Base-by-base conservation (phyloP, 2,329 filamentous ascomycete species). In the Aureobasidium sp. region DNA sequence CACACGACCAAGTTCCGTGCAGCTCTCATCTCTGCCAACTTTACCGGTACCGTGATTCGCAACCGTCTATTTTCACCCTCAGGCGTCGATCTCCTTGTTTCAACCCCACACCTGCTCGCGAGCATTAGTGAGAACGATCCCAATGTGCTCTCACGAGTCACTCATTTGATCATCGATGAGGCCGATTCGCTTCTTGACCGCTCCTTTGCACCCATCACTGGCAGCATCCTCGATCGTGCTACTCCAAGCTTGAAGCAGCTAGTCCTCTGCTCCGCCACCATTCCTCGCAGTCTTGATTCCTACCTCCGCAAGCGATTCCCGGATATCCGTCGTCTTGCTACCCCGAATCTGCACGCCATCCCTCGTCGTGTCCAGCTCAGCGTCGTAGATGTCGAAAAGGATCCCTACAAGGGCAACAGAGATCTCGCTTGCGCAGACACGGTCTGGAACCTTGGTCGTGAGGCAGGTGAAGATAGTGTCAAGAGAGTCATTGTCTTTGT, bases 151-250 rank as follows among this genome's bases (percentile, higher is more conserved):
- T 92, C 90, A n/a, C 88, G 91, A 14, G 92, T 97, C 63, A 87
- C 85, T 1, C 90, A 97, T 72, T 82, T 99, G 12, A 83, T 99
- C 63, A 82, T 96, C 53, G 95, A 99, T 72, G 95, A 99, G 78
- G 95, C 95, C 1, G 94, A 99, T 76, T 97, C 92, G 4, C 84
- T 99, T 11, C 84, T 99, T 67, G 95, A 99, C 76, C 89, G 91
- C 63, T 95, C 91, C 63, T 99, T 99, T 78, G 84, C 89, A 4
- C 87, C 90, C 1, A 86, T 88, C 27, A 97, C 94, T 0, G 88
- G 85, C 12, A 83, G 84, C 61, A 90, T 99, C 67, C 83, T 99
- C 66, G 90, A 96, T 70, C 88, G 89, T 63, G 84, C 88, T 1
- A 82, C 86, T 7, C 91, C 93, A 0, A 94, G 91, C 0, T 77